A percentile compares a stretch with the other conserved stretches of the same genome.
These are phyloP conservation scores for Spongispora temasekensis DNA, from an alignment of 1,284 basidiomycete genomes.

Conservation along the genomic window DNA sequence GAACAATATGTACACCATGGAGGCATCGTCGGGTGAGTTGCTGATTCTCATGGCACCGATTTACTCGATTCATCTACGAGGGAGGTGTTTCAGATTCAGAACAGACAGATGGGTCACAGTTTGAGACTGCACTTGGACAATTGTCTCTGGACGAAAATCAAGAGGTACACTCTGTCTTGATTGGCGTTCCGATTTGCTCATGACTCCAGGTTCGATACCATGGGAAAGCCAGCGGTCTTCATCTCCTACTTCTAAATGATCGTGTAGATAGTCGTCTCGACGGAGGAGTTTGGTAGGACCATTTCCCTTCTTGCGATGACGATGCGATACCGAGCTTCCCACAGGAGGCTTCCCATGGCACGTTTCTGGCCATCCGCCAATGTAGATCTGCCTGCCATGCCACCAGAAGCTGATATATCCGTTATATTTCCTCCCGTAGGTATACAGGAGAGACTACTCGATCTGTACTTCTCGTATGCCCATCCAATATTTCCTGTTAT, in stretches of 20 bases:
- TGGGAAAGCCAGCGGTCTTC: slow-evolving; percentile 72
- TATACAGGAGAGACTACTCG: slow-evolving; percentile 66
- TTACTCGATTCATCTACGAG: slow-evolving; percentile 4
- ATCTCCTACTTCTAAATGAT: slow-evolving; percentile 67
- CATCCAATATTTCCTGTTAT: slow-evolving; percentile 79
- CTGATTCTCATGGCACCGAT: background rate
- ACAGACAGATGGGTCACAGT: slow-evolving; percentile 29
- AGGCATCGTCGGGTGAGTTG: slow-evolving; percentile 38
- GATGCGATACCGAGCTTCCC: slow-evolving; percentile 2
- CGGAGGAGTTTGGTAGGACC: slow-evolving; percentile 70
- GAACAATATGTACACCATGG: slow-evolving; percentile 59
- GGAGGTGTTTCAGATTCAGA: slow-evolving; percentile 20
- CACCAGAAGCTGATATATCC: slow-evolving; percentile 45
- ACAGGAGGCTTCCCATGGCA: slow-evolving; percentile 75
- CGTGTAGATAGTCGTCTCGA: slow-evolving; percentile 68
- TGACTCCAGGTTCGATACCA: slow-evolving; percentile 68
- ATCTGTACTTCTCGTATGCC: slow-evolving; percentile 78
- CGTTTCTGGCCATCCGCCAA: slow-evolving; percentile 67
- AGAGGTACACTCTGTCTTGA: slow-evolving; percentile 48
- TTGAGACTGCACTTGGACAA: slow-evolving; percentile 57
- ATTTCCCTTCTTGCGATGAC: slow-evolving; percentile 3
- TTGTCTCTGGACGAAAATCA: slow-evolving; percentile 82
- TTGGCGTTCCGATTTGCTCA: slow-evolving; percentile 10
- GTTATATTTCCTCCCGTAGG: slow-evolving; percentile 56
- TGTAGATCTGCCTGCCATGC: slow-evolving; percentile 36